Base-by-base conservation (phyloP, 208 protist species). In the Trypanosoma rangeli region DNA sequence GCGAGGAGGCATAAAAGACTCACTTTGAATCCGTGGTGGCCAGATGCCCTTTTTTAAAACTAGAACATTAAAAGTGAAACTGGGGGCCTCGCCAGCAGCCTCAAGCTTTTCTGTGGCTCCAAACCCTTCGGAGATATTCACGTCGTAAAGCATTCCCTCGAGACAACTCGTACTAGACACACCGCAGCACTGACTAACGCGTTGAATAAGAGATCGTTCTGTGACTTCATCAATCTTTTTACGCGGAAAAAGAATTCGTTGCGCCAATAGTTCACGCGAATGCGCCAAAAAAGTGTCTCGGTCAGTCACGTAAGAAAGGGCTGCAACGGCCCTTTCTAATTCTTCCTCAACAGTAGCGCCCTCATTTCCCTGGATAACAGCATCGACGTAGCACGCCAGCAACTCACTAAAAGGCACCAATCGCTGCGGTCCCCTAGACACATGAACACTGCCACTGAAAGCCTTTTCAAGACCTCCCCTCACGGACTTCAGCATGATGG, bases 91-190 rank as follows among this genome's bases (percentile, higher is more conserved):
- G 2, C 78, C 80, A 18, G 64, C 67, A 28, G 63, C 64, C 18
- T 52, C 60, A 68, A 90, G 65, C 49, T 79, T 82, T 28, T 82
- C 78, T 68, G 77, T 79, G 4, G 77, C 79, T 52, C 72, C 74
- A 70, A 86, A 89, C 39, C 61, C 70, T 50, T 78, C 79, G 15
- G 83, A 80, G 4, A 84, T 60, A 68, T 87, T 75, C 24, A 86
- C 71, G 70, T 97, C 93, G 64, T 92, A 69, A 53, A 96, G 79
- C 86, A 97, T 96, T 55, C 90, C 89, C 60, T 96, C 87, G 31
- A 97, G 65, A 50, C 85, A 86, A 24, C 86, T 80, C 18, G 87
- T 96, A 78, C 77, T 92, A 0, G 81, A 74, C 0, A 87, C 64
- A 39, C 93, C 93, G 54, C 76, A 91, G 26, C 79, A 76, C 63